phyloP scores from a whole-genome alignment of 169 alveolate species.

The Eimeria nieschulzi region DNA sequence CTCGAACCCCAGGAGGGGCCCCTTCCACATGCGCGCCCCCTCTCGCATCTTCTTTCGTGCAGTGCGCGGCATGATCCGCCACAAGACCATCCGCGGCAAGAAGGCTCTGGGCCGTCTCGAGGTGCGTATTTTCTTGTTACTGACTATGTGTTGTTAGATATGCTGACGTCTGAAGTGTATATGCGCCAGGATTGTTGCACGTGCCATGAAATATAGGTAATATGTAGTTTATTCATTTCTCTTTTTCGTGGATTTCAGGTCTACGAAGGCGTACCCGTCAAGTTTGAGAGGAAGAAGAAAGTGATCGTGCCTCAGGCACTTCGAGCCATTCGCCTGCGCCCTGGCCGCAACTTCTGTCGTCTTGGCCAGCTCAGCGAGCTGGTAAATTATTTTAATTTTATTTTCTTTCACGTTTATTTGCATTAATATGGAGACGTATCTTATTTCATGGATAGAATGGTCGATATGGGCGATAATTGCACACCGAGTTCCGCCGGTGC shows the following conservation, averaged over 20 bases:
- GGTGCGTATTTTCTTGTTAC: constrained; percentile 83
- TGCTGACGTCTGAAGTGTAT: neutral
- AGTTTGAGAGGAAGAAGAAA: constrained; percentile 78
- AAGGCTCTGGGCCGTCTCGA: constrained; percentile 95
- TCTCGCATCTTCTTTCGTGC: constrained; percentile 97
- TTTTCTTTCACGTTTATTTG: no score
- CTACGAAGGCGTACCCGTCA: constrained; percentile 78
- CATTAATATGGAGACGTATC: no score
- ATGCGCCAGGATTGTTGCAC: neutral
- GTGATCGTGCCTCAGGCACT: constrained; percentile 77
- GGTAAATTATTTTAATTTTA: neutral
- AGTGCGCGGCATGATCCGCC: constrained; percentile 99
- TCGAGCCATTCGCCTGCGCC: constrained; percentile 78
- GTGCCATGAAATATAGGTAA: neutral
- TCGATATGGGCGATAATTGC: neutral
- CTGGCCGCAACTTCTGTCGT: constrained; percentile 78
- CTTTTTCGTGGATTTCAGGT: neutral
- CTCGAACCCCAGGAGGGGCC: constrained; percentile 97
- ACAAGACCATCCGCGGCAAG: constrained; percentile 98
- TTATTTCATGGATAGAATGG: neutral
- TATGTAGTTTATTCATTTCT: neutral
- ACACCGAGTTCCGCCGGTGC: neutral
- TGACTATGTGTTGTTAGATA: constrained; percentile 81
- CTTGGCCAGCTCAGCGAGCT: constrained; percentile 77
- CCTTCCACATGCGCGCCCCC: constrained; percentile 97